Evolutionary conservation across 345 rosid genomes (phyloP), one percentile per base, ranked within the genome.

Genomic region (Gossypium herbaceum): DNA sequence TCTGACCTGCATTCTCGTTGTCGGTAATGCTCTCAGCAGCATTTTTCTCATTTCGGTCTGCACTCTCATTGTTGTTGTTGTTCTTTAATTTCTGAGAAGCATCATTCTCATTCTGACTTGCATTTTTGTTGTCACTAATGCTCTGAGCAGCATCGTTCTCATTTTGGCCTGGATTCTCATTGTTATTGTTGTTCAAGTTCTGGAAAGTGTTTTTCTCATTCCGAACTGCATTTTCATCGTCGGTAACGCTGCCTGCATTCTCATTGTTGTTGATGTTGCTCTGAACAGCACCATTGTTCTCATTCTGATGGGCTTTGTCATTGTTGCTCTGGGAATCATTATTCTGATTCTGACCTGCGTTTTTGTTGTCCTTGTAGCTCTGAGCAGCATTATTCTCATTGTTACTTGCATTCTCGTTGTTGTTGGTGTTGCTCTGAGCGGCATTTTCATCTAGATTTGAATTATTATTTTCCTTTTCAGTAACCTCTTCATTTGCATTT

Each of bases 301-400:
- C 79, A 27, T 71, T 82, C 71, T 73, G 78, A 58, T 71, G 63
- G 20, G 66, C 64, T 19, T 56, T 81, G 24, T 69, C 67, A 25
- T 68, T 55, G 2, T 55, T 15, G 56, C 56, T 52, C 68, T 44
- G 65, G 58, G 54, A 50, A 72, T 55, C 66, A 45, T 39, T 45
- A 54, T 72, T 72, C 39, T 72, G 65, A 24, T 59, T 73, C 68
- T 45, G 43, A 59, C 13, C 75, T 20, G 75, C 57, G 9, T 17
- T 54, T 20, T n/a, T 7, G 58, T 54, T 54, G 57, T 7, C 9
- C 11, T 17, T 34, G 2, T 52, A 17, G 58, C 19, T 54, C 48
- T 55, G 57, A 24, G 43, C 13, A 68, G 43, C 4, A 24, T 48
- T 70, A 54, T 72, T 72, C 39, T 72, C 75, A 24, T 73, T 73